A percentile compares a stretch with the other conserved stretches of the same genome.
Conservation (phyloP, 352 stramenopile genomes). For the Aphanomyces euteiches region DNA sequence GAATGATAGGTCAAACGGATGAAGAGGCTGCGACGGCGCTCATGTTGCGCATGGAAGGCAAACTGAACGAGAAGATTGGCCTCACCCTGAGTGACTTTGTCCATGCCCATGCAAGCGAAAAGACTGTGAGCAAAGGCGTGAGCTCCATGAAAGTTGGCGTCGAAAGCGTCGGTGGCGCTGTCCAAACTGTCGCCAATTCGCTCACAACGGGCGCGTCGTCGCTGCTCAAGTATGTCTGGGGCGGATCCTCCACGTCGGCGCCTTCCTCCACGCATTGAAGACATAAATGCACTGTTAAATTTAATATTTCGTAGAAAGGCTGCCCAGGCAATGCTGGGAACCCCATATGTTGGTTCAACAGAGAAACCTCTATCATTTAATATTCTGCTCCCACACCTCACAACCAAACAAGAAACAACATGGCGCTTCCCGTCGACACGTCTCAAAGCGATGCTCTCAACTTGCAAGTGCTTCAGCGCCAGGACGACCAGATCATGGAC, state of each 20-base stretch:
- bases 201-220: constrained; percentile 70
- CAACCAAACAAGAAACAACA: neutral
- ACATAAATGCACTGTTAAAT: neutral
- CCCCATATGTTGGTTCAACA: too few species aligned
- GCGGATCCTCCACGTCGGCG: constrained; percentile 21
- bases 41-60: constrained; percentile 82
- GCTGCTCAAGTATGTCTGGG: constrained; percentile 85
- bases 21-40: constrained; percentile 75
- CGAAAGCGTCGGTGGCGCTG: constrained; percentile 61
- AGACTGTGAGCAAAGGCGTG: constrained; percentile 80
- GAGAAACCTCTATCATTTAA: neutral
- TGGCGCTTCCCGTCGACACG: constrained; percentile 61
- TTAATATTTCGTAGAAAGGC: constrained; percentile 8
- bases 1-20: constrained; percentile 49
- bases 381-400: neutral
- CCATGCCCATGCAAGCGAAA: constrained; percentile 79
- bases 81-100: constrained; percentile 85
- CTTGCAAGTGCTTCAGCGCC: constrained; percentile 79
- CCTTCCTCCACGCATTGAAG: neutral
- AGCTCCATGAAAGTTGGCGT: constrained; percentile 80
- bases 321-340: too few species aligned
- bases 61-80: constrained; percentile 82
- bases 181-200: constrained; percentile 75
- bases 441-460: constrained; percentile 85
- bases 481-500: constrained; percentile 72